Percentiles rank a stretch among this genome's conserved stretches.
Evolutionary conservation across 371 early-diverging fungal genomes (phyloP).

Genomic region (Lichtheimia ramosa): DNA sequence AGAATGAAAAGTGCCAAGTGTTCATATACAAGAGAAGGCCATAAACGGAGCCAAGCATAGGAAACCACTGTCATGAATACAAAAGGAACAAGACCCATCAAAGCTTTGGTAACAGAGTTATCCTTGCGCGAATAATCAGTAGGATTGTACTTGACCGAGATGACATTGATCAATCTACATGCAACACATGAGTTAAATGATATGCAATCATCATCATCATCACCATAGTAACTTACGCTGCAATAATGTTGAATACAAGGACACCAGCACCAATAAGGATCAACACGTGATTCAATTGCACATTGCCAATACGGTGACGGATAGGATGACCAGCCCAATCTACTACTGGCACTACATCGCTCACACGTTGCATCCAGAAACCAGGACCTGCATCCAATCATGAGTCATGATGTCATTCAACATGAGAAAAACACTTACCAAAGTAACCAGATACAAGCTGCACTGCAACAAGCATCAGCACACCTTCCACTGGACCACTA

Average conservation of each 20-base stretch:
- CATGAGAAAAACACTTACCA: conserved; percentile 32
- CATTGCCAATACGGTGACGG: conserved; percentile 37
- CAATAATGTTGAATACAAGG: conserved; percentile 58
- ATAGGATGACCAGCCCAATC: conserved; percentile 19
- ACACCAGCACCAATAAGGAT: conserved; percentile 57
- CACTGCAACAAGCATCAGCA: conserved; percentile 66
- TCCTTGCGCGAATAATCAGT: conserved; percentile 44
- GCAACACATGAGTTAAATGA: conserved; percentile 63
- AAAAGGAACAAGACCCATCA: conserved; percentile 69
- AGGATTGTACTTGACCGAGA: conserved; percentile 27
- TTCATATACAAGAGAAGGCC: conserved; percentile 64
- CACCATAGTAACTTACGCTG: conserved; percentile 79
- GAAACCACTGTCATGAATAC: conserved; percentile 52
- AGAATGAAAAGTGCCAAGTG: conserved; percentile 70
- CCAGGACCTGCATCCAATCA: conserved; percentile 75
- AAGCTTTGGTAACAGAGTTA: conserved; percentile 51
- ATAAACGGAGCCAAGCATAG: conserved; percentile 73
- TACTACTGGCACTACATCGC: conserved; percentile 44
- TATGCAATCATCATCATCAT: background rate
- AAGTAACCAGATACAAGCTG: conserved; percentile 71
- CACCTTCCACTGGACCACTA: conserved; percentile 96
- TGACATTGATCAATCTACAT: conserved; percentile 32
- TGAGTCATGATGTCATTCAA: conserved; percentile 25
- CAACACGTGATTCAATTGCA: conserved; percentile 65
- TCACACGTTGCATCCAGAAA: conserved; percentile 35